These are phyloP conservation scores for Zasmidium cellare DNA, from an alignment of 2,329 filamentous ascomycete genomes.

Conservation along the genomic window DNA sequence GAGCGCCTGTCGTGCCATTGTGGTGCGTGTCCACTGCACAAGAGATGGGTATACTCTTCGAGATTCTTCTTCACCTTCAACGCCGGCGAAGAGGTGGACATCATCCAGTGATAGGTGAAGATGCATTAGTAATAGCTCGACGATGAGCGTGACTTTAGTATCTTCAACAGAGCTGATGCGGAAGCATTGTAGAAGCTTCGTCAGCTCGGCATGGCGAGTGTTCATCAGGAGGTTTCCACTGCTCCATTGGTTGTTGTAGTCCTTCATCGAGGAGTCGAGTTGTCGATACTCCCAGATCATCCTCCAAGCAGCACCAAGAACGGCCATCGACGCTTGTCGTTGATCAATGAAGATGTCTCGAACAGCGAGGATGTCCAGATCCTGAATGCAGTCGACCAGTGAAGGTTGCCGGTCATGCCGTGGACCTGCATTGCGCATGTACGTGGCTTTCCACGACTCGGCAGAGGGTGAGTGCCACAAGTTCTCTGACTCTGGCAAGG, in stretches of 20 bases:
- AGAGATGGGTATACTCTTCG: conserved; percentile 59
- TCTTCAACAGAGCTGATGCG: conserved; percentile 42
- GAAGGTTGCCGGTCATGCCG: conserved; percentile 48
- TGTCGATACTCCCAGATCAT: conserved; percentile 67
- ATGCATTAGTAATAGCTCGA: conserved; percentile 61
- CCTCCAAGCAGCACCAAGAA: conserved; percentile 65
- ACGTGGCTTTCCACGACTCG: conserved; percentile 63
- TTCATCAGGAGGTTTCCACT: conserved; percentile 42
- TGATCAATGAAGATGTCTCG: conserved; percentile 57
- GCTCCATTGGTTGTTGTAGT: conserved; percentile 46
- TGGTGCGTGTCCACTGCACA: conserved; percentile 59
- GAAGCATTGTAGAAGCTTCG: conserved; percentile 57
- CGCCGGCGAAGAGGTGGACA: conserved; percentile 66
- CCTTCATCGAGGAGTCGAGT: conserved; percentile 54
- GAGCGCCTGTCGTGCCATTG: conserved; percentile 59
- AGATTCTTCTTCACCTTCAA: conserved; percentile 67
- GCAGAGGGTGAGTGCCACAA: conserved; percentile 68
- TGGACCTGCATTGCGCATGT: conserved; percentile 45
- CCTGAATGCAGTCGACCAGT: conserved; percentile 57
- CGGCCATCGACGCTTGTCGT: conserved; percentile 59
- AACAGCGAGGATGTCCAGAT: conserved; percentile 54
- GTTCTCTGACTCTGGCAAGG: conserved; percentile 61
- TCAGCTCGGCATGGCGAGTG: conserved; percentile 63
- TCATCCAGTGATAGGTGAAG: conserved; percentile 66
- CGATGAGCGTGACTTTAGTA: conserved; percentile 39